Base-by-base conservation (phyloP, 495 filamentous ascomycete genomes). In the Tetracladium marchalianum region DNA sequence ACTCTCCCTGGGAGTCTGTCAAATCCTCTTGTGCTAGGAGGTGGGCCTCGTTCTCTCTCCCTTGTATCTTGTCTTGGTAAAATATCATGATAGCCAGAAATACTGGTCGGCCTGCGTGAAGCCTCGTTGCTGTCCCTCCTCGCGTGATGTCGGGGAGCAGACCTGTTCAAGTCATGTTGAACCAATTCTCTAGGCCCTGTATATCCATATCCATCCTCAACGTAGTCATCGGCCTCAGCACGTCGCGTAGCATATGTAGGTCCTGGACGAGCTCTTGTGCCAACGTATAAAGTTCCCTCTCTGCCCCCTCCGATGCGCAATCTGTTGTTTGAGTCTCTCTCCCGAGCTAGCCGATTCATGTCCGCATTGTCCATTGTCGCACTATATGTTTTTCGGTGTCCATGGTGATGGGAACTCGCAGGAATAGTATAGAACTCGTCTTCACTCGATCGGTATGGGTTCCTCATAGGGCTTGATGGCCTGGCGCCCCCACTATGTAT, bases 161-260 rank as follows among this genome's bases (percentile, higher is more conserved):
- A 13, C 17, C 62, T 68, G 59, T 63, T 77, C 44, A 77, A 54
- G 48, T 87, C 83, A 38, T 78, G 78, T 35, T 83, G 71, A 31
- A 78, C 81, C 41, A 84, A 66, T 48, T 87, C 82, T 51, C 76
- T 70, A 8, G 80, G 76, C 19, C 76, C 81, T 4, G 82, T 87
- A 51, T 87, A 87, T 39, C 83, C 82, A 55, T 80, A 87, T 1
- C 78, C 78, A 35, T 80, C 70, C 34, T 81, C 79, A 42, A 79
- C 75, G 56, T 81, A 81, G 41, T 81, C 77, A 11, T 72, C 64
- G 32, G 75, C 69, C 1, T 52, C 52, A 35, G 46, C 16, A 49
- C 59, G 56, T 41, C 61, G 55, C 19, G 58, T 31, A 5, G 54
- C 24, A 16, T 16, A 24, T 6, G 53, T 8, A 46, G 54, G 52